These are phyloP conservation scores for Phytopythium vexans DNA, from an alignment of 352 stramenopile genomes.

Conservation along the genomic window DNA sequence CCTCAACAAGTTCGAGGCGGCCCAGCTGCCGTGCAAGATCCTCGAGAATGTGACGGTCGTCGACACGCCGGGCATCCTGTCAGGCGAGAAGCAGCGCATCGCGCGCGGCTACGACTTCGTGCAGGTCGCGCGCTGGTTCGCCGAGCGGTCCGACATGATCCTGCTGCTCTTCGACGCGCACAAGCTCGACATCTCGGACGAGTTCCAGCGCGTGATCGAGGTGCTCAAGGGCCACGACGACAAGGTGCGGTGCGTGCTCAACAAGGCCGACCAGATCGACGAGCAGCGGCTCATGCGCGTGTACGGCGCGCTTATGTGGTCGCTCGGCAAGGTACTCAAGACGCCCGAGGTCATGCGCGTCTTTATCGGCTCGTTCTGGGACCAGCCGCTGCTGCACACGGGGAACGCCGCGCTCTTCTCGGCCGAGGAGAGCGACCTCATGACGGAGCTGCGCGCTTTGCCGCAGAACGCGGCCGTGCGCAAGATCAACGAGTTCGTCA, in stretches of 20 bases:
- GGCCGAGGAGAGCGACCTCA: conserved; percentile 96
- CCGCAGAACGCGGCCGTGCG: conserved; percentile 95
- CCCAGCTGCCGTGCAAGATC: conserved; percentile 92
- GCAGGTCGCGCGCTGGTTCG: conserved; percentile 91
- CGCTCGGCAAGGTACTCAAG: conserved; percentile 96
- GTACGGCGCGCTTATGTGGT: conserved; percentile 98
- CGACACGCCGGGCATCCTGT: conserved; percentile 98
- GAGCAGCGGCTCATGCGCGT: conserved; percentile 96
- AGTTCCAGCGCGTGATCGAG: conserved; percentile 98
- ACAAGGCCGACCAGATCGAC: conserved; percentile 99
- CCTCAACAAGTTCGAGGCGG: conserved; percentile 97
- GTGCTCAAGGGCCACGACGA: conserved; percentile 96
- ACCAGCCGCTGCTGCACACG: conserved; percentile 84
- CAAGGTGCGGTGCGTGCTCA: conserved; percentile 98
- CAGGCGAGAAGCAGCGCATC: conserved; percentile 97
- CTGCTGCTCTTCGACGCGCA: conserved; percentile 99
- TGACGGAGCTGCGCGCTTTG: conserved; percentile 95
- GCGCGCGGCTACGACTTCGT: conserved; percentile 97
- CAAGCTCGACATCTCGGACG: conserved; percentile 99
- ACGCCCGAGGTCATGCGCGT: conserved; percentile 98
- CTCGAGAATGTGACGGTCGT: conserved; percentile 97
- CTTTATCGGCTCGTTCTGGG: conserved; percentile 98
- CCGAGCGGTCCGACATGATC: conserved; percentile 96
- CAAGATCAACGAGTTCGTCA: conserved; percentile 95
- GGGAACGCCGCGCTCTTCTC: conserved; percentile 94